These are phyloP conservation scores for Aspergillus sp. DNA, from an alignment of 2,329 filamentous ascomycete species.

Conservation along the genomic window DNA sequence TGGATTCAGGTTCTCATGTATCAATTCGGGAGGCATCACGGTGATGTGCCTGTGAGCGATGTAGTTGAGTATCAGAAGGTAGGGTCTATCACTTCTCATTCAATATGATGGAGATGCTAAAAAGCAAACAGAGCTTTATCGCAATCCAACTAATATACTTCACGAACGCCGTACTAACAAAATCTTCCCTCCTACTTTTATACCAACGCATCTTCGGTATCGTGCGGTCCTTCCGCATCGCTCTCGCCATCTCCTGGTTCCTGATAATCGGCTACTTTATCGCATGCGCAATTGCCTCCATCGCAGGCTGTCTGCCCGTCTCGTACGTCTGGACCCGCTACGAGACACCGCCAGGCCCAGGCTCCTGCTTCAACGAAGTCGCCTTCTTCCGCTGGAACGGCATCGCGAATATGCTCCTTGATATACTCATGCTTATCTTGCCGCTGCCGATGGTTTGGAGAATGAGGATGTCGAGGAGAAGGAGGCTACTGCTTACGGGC, in stretches of 20 bases:
- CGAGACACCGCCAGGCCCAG: constrained; percentile 1
- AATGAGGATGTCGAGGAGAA: constrained; percentile 26
- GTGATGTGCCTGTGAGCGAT: constrained; percentile 19
- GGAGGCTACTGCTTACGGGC: constrained; percentile 29
- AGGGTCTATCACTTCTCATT: neutral
- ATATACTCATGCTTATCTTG: constrained; percentile 32
- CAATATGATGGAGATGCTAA: neutral
- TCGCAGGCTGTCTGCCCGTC: constrained; percentile 29
- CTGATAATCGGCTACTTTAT: constrained; percentile 29
- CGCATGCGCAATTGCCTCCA: constrained; percentile 24
- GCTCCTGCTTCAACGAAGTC: constrained; percentile 28
- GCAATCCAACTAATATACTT: constrained; percentile 32
- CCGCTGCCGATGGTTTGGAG: constrained; percentile 35
- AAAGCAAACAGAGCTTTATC: constrained; percentile 26
- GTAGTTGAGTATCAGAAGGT: constrained; percentile 29
- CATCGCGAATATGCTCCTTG: constrained; percentile 30
- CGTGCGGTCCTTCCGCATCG: constrained; percentile 28
- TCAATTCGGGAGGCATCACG: constrained; percentile 24
- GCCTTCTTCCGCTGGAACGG: constrained; percentile 34
- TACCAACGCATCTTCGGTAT: constrained; percentile 37
- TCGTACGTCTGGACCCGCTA: constrained; percentile 28
- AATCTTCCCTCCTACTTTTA: constrained; percentile 32
- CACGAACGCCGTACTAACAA: constrained; percentile 31
- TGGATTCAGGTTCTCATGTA: constrained; percentile 25
- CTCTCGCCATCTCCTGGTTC: constrained; percentile 21